Evolutionary conservation across 1,284 basidiomycete species (phyloP).

Genomic region (Anthracocystis walkeri): DNA sequence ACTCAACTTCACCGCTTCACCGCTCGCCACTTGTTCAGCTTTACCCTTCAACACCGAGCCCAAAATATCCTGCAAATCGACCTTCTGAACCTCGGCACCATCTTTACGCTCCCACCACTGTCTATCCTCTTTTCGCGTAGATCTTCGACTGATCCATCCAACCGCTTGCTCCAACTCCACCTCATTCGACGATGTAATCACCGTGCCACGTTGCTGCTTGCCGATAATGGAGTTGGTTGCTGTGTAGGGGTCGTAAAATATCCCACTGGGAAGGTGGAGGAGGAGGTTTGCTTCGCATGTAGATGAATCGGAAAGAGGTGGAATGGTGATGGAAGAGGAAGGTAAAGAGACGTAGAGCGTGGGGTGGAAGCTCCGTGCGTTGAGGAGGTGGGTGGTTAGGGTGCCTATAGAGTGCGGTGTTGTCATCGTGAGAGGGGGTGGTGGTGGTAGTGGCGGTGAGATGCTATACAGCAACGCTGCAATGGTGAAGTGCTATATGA

Average conservation of each 20-base stretch:
- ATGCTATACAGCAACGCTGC: too few relatives aligned
- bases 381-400: background rate
- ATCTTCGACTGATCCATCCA: conserved; percentile 8
- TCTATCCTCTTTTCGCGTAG: background rate
- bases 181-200: too few relatives aligned
- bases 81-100: background rate
- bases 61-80: conserved; percentile 13
- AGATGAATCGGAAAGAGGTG: background rate
- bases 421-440: background rate
- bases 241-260: conserved; percentile 45
- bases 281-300: conserved; percentile 17
- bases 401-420: too few relatives aligned
- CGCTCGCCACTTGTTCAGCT: too few relatives aligned
- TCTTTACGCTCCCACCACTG: conserved; percentile 16
- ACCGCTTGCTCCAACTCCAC: conserved; percentile 32
- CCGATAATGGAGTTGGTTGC: conserved; percentile 10
- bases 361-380: conserved; percentile 21
- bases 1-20: conserved; percentile 3
- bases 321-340: background rate
- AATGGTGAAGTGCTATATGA: too few relatives aligned
- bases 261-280: conserved; percentile 22
- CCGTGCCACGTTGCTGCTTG: background rate
- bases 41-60: background rate
- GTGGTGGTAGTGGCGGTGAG: background rate
- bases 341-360: conserved; percentile 11